Conservation (phyloP, 257 asterid genomes). For the Solanum rostratum region DNA sequence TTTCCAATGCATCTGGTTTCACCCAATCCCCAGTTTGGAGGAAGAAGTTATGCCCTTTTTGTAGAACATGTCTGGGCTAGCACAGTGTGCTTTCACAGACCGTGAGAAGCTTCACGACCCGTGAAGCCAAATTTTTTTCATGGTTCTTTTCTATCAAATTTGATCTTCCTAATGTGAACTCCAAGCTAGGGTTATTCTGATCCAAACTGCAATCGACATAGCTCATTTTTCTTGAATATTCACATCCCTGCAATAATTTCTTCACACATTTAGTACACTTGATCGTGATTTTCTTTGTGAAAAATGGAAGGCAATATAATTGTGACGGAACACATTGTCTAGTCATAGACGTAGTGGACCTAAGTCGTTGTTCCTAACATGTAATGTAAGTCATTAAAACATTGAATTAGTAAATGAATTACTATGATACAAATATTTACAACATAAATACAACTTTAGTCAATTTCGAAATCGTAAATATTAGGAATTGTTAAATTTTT, state of each 20-base stretch:
- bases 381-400: too few relatives aligned
- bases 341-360: not conserved
- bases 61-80: too few relatives aligned
- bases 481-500: too few relatives aligned
- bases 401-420: too few relatives aligned
- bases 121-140: not conserved
- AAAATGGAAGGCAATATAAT: not conserved
- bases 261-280: not conserved
- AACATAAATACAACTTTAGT: too few relatives aligned
- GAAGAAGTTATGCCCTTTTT: too few relatives aligned
- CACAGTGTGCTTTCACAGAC: too few relatives aligned
- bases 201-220: constrained; percentile 1
- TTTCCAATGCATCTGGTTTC: too few relatives aligned
- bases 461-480: too few relatives aligned
- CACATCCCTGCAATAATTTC: constrained; percentile 7
- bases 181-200: constrained; percentile 27
- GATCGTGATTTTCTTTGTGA: not conserved
- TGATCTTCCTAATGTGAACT: constrained; percentile 44
- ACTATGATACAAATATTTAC: too few relatives aligned
- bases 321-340: not conserved
- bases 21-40: too few relatives aligned
- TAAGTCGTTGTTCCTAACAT: not conserved
- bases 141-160: constrained; percentile 17
- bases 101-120: too few relatives aligned
- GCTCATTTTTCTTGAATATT: not conserved